Evolutionary conservation across 257 asterid species (phyloP), one percentile per base, ranked within the genome.

Genomic region (Nicotiana knightiana): DNA sequence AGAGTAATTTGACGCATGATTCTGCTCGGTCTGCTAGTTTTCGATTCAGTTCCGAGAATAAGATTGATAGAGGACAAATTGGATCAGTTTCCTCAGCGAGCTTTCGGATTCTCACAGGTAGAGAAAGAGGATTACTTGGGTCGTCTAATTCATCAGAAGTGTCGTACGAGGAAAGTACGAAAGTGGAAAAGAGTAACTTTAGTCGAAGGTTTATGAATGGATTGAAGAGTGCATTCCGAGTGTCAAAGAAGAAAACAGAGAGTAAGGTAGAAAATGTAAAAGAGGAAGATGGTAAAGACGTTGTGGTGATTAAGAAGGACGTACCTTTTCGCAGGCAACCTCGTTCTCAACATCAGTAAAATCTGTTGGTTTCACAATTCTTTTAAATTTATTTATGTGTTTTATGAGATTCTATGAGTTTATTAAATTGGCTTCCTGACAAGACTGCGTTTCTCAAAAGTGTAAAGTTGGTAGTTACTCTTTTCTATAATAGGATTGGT

Each of bases 1-100:
- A 64, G 54, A 35, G 13, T 30, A 28, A 35, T 17, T 21, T 79
- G 82, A 59, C 73, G 16, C 71, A 54, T 43, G 88, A 89, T 9
- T 88, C 90, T 1, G 86, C 82, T 2, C 84, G 97, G 59, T 89
- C 99, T 0, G 83, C 90, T 1, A 95, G 98, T 55, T 93, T 88
- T 79, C 91, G 95, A 13, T 71, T 95, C 58, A 85, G 86, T 64
- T 87, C 90, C 0, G 93, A 93, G 83, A 83, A 26, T 12, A 95
- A 82, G 87, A 37, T 90, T 0, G 95, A 82, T 7, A 86, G 94
- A 85, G 97, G 91, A 28, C 93, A 95, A 32, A 83, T 75, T 0
- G 98, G 97, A 9, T 91, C 98, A 1, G 77, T 90, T 66, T 94
- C 97, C 9, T 89, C 98, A 4, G 86, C 87, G n/a, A 85, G 89